Conservation (phyloP, 1,284 basidiomycete species). For the Cryptococcus floricola region DNA sequence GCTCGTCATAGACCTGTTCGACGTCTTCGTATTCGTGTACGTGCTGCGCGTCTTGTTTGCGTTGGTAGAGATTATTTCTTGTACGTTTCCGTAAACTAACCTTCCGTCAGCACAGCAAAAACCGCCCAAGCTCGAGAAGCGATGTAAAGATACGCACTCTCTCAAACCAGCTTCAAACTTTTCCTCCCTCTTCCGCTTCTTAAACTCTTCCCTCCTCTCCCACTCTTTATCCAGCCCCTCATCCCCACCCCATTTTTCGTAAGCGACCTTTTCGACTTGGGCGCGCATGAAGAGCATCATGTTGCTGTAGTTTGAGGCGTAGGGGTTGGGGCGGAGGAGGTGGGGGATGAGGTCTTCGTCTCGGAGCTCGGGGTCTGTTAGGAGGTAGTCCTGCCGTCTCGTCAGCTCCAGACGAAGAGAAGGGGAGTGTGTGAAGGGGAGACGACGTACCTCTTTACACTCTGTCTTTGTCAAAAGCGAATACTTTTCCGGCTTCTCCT, state of each 20-base stretch:
- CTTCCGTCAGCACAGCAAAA: neutral
- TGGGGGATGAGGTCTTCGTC: constrained; percentile 92
- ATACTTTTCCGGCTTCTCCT: constrained; percentile 84
- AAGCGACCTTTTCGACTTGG: constrained; percentile 87
- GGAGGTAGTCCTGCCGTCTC: constrained; percentile 67
- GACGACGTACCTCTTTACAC: constrained; percentile 74
- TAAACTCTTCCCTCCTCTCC: constrained; percentile 70
- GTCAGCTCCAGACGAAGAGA: neutral
- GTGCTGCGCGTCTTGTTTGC: constrained; percentile 79
- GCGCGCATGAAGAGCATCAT: constrained; percentile 98
- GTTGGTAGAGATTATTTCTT: constrained; percentile 83
- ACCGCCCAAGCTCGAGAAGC: neutral
- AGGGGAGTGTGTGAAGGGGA: too few relatives aligned
- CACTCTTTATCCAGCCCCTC: constrained; percentile 89
- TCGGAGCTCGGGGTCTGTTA: constrained; percentile 86
- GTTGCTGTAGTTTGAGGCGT: constrained; percentile 93
- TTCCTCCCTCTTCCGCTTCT: constrained; percentile 85
- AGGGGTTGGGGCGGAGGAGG: constrained; percentile 91
- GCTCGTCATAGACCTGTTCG: constrained; percentile 55
- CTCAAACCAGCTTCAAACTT: constrained; percentile 84
- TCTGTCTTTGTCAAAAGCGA: constrained; percentile 97
- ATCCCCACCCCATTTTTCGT: constrained; percentile 94
- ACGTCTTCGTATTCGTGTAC: constrained; percentile 70
- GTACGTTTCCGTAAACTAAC: constrained; percentile 67
- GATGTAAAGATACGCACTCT: constrained; percentile 52